phyloP scores from a whole-genome alignment of 306 rosid genomes.

The Cicer judaicum region DNA sequence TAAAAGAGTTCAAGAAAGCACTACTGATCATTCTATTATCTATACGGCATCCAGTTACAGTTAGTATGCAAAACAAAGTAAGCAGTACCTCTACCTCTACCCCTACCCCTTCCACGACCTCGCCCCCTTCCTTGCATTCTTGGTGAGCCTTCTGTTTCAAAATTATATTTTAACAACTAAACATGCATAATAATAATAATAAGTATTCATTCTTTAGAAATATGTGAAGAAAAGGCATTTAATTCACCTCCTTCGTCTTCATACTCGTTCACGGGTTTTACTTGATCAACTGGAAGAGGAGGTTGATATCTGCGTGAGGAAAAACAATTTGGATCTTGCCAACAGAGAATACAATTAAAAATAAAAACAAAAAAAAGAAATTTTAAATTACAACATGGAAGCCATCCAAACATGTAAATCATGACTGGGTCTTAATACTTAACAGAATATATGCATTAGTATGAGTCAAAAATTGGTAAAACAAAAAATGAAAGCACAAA shows the following conservation, averaged over 20 bases:
- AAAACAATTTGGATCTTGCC: slow-evolving; percentile 27
- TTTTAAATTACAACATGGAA: neutral
- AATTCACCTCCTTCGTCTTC: slow-evolving; percentile 81
- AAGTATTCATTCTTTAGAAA: neutral
- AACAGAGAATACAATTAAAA: neutral
- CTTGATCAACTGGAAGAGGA: slow-evolving; percentile 84
- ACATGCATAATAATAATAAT: slow-evolving; percentile 8
- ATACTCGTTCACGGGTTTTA: slow-evolving; percentile 74
- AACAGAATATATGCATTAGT: neutral
- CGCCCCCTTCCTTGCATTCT: slow-evolving; percentile 63
- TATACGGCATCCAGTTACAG: neutral
- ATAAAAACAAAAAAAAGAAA: neutral
- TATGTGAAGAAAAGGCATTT: slow-evolving; percentile 8
- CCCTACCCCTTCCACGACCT: slow-evolving; percentile 82
- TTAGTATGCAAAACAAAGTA: slow-evolving; percentile 35
- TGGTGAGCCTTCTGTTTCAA: slow-evolving; percentile 71
- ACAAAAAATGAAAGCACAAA: neutral
- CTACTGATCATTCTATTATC: neutral
- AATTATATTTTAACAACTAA: slow-evolving; percentile 31
- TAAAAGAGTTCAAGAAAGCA: neutral
- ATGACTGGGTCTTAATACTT: neutral
- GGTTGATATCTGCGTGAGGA: slow-evolving; percentile 69
- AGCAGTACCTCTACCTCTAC: slow-evolving; percentile 58
- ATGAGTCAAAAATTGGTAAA: neutral
- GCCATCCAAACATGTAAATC: neutral